phyloP scores from a whole-genome alignment of 1,139 yeast species.

The Pichia sp. region DNA sequence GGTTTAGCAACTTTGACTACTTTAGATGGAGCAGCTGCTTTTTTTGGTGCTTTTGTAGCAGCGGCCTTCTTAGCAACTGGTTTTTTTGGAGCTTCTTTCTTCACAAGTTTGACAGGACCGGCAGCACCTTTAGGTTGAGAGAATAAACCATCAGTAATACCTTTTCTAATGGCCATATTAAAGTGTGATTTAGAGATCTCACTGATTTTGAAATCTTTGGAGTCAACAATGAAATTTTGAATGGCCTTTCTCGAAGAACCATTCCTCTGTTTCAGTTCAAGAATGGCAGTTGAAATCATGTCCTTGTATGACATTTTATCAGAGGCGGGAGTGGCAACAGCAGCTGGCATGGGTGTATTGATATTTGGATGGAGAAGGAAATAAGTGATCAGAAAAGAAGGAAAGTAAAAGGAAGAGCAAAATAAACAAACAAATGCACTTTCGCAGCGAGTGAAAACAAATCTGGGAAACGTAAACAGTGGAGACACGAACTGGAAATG shows the following conservation, averaged over 20 bases:
- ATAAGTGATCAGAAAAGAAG: too few relatives aligned
- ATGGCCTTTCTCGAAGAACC: constrained; percentile 73
- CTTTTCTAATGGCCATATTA: constrained; percentile 45
- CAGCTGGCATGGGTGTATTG: too few relatives aligned
- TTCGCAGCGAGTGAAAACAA: too few relatives aligned
- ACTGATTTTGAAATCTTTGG: neutral
- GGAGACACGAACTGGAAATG: too few relatives aligned
- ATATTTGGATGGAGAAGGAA: too few relatives aligned
- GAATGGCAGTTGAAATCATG: constrained; percentile 68
- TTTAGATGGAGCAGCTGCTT: constrained; percentile 6
- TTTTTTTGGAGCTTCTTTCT: constrained; percentile 28
- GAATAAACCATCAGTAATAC: constrained; percentile 70
- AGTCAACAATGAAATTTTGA: constrained; percentile 36
- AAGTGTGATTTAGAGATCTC: neutral
- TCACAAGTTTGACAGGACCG: constrained; percentile 56
- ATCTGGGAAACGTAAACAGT: too few relatives aligned
- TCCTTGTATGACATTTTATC: constrained; percentile 31
- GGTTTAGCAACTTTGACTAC: constrained; percentile 1
- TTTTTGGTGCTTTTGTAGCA: constrained; percentile 11
- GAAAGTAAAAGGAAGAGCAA: too few relatives aligned
- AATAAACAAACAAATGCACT: too few relatives aligned
- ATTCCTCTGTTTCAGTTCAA: constrained; percentile 67
- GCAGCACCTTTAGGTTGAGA: constrained; percentile 85
- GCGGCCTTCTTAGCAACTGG: constrained; percentile 19
- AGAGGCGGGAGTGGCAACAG: neutral